These are phyloP conservation scores for Murraya koenigii DNA, from an alignment of 345 rosid species.

Conservation along the genomic window DNA sequence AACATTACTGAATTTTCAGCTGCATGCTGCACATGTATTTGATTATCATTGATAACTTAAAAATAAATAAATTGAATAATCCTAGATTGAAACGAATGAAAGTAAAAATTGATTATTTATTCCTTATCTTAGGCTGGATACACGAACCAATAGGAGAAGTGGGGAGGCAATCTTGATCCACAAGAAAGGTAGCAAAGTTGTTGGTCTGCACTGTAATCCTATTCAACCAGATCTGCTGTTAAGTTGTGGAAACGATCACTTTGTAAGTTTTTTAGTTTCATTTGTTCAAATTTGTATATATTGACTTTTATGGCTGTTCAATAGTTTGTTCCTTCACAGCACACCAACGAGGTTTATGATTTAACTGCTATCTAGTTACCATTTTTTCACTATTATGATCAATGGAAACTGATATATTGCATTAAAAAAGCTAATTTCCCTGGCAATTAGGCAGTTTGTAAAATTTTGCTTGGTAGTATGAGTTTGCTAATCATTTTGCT, in stretches of 20 bases:
- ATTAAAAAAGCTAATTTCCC: neutral
- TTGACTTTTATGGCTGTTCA: neutral
- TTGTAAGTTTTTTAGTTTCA: constrained; percentile 49
- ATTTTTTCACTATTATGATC: neutral
- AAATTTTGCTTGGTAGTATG: neutral
- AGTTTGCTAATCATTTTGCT: neutral
- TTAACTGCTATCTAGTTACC: neutral
- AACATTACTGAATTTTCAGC: neutral
- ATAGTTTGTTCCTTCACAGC: neutral
- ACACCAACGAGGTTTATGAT: neutral
- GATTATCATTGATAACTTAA: neutral
- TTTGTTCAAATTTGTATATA: neutral
- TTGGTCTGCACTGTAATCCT: constrained; percentile 94
- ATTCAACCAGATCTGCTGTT: constrained; percentile 83
- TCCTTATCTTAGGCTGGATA: constrained; percentile 60
- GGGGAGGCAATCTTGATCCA: constrained; percentile 76
- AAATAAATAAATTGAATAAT: neutral
- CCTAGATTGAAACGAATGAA: neutral
- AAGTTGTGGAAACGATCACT: constrained; percentile 97
- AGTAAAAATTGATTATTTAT: constrained; percentile 9
- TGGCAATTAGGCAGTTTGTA: neutral
- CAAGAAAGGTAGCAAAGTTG: constrained; percentile 90
- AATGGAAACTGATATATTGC: neutral
- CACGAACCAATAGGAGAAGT: constrained; percentile 53
- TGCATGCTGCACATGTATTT: neutral